Base-by-base conservation (phyloP, 148 eudicot genomes). In the Drosera capensis region DNA sequence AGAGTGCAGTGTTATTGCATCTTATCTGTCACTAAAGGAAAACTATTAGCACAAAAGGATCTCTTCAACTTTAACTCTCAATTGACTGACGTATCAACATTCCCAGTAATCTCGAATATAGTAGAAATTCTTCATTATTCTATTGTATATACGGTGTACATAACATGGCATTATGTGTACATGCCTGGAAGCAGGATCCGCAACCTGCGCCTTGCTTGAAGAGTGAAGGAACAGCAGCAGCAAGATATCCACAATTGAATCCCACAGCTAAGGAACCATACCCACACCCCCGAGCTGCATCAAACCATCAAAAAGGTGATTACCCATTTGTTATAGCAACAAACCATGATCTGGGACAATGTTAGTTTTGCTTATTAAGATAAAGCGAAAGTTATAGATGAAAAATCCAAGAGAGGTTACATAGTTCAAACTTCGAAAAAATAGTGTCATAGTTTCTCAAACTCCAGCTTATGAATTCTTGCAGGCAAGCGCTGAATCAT, bases 151-250 rank as follows among this genome's bases (percentile, higher is more conserved):
- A 9, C 31, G 9, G 31, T 28, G 9, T 28, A 3, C 9, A 28
- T 9, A 28, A 3, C 9, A 4, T 9, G n/a, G n/a, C 31, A 28
- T 4, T 3, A 28, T 6, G 1, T 1, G 4, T 34, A 22, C 25
- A 11, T 40, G 79, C 95, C 80, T 72, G 85, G 66, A 79, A 87
- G 50, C 96, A 87, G 7, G 96, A 82, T 17, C 96, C 96, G 55
- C 96, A 87, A 16, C 81, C 87, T 57, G 69, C 78, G 41, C 94
- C 96, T 20, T 69, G 41, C 14, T 72, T 76, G 67, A 57, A 87
- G 17, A 77, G 31, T 17, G 71, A 63, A 45, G 94, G 69, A 51
- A 67, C 46, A 31, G 82, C 94, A 11, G 86, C 85, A 20, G 82
- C 96, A 40, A 82, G 62, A 50, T 64, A 68, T 14, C 82, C 82